Percentiles rank a stretch among this genome's conserved stretches.
Evolutionary conservation across 345 rosid species (phyloP).

Genomic region (Laguncularia racemosa): DNA sequence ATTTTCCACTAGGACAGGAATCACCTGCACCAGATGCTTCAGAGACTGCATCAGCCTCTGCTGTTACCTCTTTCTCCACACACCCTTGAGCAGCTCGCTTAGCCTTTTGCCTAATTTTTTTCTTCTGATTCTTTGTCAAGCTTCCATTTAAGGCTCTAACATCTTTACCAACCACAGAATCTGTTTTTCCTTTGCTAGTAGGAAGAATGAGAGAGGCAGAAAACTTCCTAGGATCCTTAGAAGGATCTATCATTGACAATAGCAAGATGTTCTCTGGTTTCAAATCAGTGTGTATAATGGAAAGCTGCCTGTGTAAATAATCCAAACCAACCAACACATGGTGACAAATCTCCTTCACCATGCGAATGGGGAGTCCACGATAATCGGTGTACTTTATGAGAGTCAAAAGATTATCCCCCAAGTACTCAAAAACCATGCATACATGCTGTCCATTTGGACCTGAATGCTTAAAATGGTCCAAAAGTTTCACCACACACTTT

Average conservation of each 20-base stretch:
- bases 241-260: conserved; percentile 49
- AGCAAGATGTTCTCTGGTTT: conserved; percentile 66
- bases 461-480: conserved; percentile 74
- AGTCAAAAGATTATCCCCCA: conserved; percentile 65
- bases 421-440: conserved; percentile 73
- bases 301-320: conserved; percentile 66
- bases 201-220: conserved; percentile 40
- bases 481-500: conserved; percentile 62
- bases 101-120: conserved; percentile 51
- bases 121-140: conserved; percentile 47
- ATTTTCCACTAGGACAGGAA: conserved; percentile 15
- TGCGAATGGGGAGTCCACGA: conserved; percentile 45
- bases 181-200: conserved; percentile 32
- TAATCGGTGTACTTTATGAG: conserved; percentile 57
- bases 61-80: conserved; percentile 32
- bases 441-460: conserved; percentile 80
- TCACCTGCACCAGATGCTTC: conserved; percentile 30
- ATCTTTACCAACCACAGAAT: conserved; percentile 18
- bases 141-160: conserved; percentile 36
- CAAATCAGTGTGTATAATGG: conserved; percentile 67
- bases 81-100: conserved; percentile 49
- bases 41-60: conserved; percentile 27
- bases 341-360: conserved; percentile 53
- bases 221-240: conserved; percentile 45
- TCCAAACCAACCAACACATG: conserved; percentile 56